These are phyloP conservation scores for Boletus rubropictus DNA, from an alignment of 768 basidiomycete genomes.

Conservation along the genomic window DNA sequence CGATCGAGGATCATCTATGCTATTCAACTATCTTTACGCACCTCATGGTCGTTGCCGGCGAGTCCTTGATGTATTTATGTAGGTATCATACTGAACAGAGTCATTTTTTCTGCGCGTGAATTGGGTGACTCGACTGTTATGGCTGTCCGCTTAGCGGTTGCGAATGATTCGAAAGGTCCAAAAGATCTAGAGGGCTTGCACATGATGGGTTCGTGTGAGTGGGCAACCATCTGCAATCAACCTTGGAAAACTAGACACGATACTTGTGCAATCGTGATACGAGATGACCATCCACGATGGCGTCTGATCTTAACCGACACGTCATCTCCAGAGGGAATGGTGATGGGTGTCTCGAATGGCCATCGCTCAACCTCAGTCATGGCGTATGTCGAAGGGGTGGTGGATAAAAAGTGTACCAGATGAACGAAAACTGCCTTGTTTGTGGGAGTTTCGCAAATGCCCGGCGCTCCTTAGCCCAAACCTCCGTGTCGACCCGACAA, in stretches of 20 bases:
- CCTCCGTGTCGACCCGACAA: too few species aligned
- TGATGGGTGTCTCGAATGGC: neutral
- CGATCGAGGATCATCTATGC: constrained; percentile 13
- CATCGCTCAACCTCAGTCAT: neutral
- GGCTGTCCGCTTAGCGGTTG: neutral
- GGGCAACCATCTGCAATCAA: neutral
- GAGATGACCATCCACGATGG: neutral
- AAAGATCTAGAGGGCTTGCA: neutral
- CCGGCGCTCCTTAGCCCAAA: too few species aligned
- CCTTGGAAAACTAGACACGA: neutral
- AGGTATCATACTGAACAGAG: constrained; percentile 2
- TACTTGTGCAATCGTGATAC: neutral
- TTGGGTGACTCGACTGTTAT: constrained; percentile 7
- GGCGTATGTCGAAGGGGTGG: neutral
- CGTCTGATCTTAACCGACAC: neutral
- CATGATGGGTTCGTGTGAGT: too few species aligned
- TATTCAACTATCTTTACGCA: constrained; percentile 9
- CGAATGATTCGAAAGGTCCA: neutral
- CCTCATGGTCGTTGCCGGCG: constrained; percentile 16
- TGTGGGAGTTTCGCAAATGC: too few species aligned
- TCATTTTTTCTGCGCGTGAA: neutral
- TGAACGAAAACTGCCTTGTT: too few species aligned
- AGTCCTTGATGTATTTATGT: constrained; percentile 11
- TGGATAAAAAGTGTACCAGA: neutral
- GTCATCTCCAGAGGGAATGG: neutral